These are phyloP conservation scores for Rhizopogon vesiculosus DNA, from an alignment of 768 basidiomycete species.

Conservation along the genomic window DNA sequence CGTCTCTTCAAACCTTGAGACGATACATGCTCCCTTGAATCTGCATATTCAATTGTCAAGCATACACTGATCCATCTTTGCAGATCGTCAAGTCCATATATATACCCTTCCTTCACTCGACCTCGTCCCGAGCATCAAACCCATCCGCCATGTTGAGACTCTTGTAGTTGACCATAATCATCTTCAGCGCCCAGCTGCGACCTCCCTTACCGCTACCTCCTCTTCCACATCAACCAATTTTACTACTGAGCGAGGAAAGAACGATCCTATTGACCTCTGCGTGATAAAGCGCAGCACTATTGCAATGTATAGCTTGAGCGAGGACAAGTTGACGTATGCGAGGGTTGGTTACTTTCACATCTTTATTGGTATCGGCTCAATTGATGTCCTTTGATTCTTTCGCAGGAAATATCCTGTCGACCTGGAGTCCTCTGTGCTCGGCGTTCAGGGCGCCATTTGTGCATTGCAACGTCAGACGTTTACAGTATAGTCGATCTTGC, in stretches of 20 bases:
- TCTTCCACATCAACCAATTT: neutral
- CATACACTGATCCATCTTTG: conserved; percentile 1
- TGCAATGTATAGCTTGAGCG: conserved; percentile 54
- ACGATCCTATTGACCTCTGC: conserved; percentile 64
- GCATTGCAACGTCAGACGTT: conserved; percentile 64
- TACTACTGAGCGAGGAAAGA: conserved; percentile 8
- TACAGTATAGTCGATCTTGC: conserved; percentile 82
- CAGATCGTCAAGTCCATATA: conserved; percentile 68
- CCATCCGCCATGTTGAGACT: conserved; percentile 74
- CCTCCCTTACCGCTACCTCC: conserved; percentile 28
- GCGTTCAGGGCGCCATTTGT: conserved; percentile 59
- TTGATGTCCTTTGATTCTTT: neutral
- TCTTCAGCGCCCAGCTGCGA: conserved; percentile 44
- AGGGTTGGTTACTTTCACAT: conserved; percentile 38
- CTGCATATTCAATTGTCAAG: neutral
- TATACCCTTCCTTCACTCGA: conserved; percentile 81
- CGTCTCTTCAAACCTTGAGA: neutral
- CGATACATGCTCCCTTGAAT: neutral
- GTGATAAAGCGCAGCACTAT: conserved; percentile 66
- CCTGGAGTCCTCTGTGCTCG: conserved; percentile 54
- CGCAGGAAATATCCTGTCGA: conserved; percentile 69
- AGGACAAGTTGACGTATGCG: conserved; percentile 57
- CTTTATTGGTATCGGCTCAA: neutral
- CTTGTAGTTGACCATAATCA: conserved; percentile 83
- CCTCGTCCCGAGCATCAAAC: conserved; percentile 60